Conservation (phyloP, 1,284 basidiomycete species). For the Ceratobasidium sp. region DNA sequence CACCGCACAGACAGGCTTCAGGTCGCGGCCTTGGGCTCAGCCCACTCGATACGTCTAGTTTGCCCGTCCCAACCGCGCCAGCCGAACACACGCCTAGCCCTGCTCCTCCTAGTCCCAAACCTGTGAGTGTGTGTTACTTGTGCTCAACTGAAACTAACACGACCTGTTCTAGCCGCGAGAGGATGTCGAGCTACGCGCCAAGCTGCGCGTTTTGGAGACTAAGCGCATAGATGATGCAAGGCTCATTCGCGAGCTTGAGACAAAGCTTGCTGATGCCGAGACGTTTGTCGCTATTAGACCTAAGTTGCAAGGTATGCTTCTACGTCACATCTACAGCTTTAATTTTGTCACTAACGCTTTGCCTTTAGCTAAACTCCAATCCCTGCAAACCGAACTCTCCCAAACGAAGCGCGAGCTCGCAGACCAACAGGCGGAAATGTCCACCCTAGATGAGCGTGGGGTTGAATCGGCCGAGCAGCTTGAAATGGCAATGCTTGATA, state of each 20-base stretch:
- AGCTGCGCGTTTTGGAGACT: conserved; percentile 85
- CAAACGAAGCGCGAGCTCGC: conserved; percentile 72
- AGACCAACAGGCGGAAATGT: conserved; percentile 70
- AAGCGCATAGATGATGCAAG: conserved; percentile 88
- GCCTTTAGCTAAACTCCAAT: conserved; percentile 73
- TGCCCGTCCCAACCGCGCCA: background rate
- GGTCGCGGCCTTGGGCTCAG: background rate
- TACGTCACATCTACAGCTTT: too few species aligned
- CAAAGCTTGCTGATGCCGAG: conserved; percentile 82
- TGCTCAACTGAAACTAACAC: conserved; percentile 41
- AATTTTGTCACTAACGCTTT: background rate
- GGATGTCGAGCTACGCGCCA: conserved; percentile 81
- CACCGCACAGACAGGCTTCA: background rate
- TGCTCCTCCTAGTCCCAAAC: conserved; percentile 46
- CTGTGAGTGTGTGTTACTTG: conserved; percentile 25
- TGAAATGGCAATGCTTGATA: conserved; percentile 95
- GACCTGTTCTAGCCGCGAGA: conserved; percentile 64
- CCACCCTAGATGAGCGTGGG: conserved; percentile 69
- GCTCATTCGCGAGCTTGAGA: conserved; percentile 85
- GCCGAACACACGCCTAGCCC: conserved; percentile 16
- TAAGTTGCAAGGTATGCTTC: conserved; percentile 73
- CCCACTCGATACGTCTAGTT: background rate
- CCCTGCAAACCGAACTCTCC: conserved; percentile 80
- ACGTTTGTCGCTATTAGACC: conserved; percentile 85
- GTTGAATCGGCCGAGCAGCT: conserved; percentile 86